Conservation (phyloP, 2,329 filamentous ascomycete genomes). For the Cordyceps fumosorosea region DNA sequence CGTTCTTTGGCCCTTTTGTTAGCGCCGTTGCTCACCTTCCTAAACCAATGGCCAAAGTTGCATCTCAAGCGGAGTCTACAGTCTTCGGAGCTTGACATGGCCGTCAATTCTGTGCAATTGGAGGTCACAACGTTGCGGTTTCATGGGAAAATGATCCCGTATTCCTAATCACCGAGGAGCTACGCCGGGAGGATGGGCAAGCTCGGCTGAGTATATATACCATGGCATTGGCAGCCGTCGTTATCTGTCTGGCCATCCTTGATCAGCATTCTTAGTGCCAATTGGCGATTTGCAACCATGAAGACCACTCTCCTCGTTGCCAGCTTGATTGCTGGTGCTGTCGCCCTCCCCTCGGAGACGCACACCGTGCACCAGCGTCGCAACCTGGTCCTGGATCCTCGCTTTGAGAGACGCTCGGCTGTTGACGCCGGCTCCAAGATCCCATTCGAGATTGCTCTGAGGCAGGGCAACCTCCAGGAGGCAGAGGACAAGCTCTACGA, state of each 20-base stretch:
- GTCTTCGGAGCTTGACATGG: background rate
- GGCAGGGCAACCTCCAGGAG: slow-evolving; percentile 39
- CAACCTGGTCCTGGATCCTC: slow-evolving; percentile 13
- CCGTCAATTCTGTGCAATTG: background rate
- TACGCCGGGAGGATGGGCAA: background rate
- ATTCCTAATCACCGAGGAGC: background rate
- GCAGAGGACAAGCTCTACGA: slow-evolving; percentile 37
- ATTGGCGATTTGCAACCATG: slow-evolving; percentile 14
- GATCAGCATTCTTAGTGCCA: background rate
- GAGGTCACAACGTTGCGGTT: background rate
- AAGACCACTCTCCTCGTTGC: slow-evolving; percentile 17
- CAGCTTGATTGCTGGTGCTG: slow-evolving; percentile 16
- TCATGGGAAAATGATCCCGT: background rate
- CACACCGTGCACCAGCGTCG: slow-evolving; percentile 29
- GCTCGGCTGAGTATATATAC: background rate
- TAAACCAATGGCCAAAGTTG: background rate
- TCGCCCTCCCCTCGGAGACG: slow-evolving; percentile 15
- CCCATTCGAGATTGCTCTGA: slow-evolving; percentile 36
- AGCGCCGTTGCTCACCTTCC: slow-evolving; percentile 9
- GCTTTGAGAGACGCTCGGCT: slow-evolving; percentile 22
- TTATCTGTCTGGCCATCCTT: background rate
- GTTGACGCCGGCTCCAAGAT: slow-evolving; percentile 19
- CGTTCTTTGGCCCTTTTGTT: slow-evolving; percentile 2
- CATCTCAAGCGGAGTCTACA: background rate
- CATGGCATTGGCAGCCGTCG: background rate